Base-by-base conservation (phyloP, 2,329 filamentous ascomycete genomes). In the Hypoxylon sp. region DNA sequence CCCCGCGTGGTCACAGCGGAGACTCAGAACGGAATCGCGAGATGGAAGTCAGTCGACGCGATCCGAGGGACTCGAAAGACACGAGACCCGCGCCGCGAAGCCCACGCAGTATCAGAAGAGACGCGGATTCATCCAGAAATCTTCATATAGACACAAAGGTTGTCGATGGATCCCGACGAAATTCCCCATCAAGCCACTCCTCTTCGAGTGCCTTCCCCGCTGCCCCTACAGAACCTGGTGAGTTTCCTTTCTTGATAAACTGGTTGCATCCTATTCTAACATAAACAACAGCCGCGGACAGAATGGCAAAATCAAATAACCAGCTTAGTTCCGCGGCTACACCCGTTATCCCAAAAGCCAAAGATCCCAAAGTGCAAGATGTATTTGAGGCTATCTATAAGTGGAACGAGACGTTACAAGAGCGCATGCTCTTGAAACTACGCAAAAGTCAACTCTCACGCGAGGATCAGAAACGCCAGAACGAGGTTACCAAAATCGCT, bases 321-420 rank as follows among this genome's bases (percentile, higher is more conserved):
- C 3, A 24, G 22, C 22, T 45, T 7, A 55, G 16, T 44, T 50
- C 38, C 12, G 16, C 62, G 16, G 16, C 42, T 4, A 20, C 51
- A 2, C 24, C 51, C 24, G 42, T 8, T 26, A 52, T 67, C 11
- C 70, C 71, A 4, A 72, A 69, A 40, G 64, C 69, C 18, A 71
- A 69, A 42, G 67, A 76, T 45, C 66, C 71, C 14, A 62, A 64
- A n/a, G 44, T 73, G 3, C 73, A 76, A 63, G 64, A 64, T 24
- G 28, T 61, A 4, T 69, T 75, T 30, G 68, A 72, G 9, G 61
- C 33, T 18, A 11, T 70, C 3, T 64, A 36, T 46, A 62, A 63
- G 22, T 64, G 59, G 36, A 50, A 36, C 18, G 67, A 72, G 22
- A 40, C 24, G 12, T 42, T 32, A 3, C 56, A 67, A 33, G 61